Evolutionary conservation across 768 basidiomycete species (phyloP).

Genomic region (Phylloporus arenicola): DNA sequence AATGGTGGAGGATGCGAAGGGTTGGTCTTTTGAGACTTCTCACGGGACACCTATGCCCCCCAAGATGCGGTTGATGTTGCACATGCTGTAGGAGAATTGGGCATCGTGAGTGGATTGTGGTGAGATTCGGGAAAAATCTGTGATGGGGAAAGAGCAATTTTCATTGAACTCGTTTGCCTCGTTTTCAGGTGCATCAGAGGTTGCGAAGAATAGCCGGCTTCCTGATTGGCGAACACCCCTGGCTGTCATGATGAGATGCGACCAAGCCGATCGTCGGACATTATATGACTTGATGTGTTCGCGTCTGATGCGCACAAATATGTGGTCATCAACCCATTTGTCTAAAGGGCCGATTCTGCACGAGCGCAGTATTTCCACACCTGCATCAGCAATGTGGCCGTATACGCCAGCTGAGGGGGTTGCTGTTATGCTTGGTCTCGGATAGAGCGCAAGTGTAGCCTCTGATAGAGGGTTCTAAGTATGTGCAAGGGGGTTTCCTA

Average conservation of each 20-base stretch:
- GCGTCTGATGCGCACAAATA: not conserved
- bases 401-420: not conserved
- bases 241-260: no score
- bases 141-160: not conserved
- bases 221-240: no score
- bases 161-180: constrained; percentile 4
- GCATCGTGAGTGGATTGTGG: not conserved
- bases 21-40: constrained; percentile 11
- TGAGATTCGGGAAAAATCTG: not conserved
- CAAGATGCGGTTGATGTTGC: not conserved
- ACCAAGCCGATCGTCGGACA: no score
- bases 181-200: not conserved
- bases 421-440: no score
- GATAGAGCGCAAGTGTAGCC: no score
- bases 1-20: not conserved
- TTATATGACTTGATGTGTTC: not conserved
- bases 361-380: not conserved
- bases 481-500: no score
- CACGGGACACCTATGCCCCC: not conserved
- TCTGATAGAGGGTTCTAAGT: no score
- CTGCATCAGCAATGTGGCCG: constrained; percentile 5
- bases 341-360: no score
- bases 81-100: not conserved
- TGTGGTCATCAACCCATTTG: no score
- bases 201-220: not conserved